A percentile compares a stretch with the other conserved stretches of the same genome.
phyloP scores from a whole-genome alignment of 1,139 yeast genomes.

The Geotrichum phurueaensis region DNA sequence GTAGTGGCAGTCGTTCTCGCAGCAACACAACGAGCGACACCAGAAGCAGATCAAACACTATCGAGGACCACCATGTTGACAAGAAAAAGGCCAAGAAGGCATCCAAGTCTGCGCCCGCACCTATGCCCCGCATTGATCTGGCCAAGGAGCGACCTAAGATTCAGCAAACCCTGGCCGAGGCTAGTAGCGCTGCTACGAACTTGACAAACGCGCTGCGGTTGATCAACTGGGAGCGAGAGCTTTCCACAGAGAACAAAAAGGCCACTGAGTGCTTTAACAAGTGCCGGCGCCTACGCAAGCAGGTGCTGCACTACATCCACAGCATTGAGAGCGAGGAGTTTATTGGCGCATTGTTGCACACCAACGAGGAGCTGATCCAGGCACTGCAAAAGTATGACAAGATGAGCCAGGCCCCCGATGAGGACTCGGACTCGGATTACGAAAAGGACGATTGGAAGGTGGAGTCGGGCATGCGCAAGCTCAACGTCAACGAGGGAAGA shows the following conservation, averaged over 20 bases:
- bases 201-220: constrained; percentile 57
- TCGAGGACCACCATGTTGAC: not conserved
- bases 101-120: constrained; percentile 9
- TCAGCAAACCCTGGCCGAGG: constrained; percentile 61
- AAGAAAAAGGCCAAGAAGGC: constrained; percentile 11
- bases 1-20: constrained; percentile 5
- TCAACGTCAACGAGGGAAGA: constrained; percentile 29
- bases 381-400: constrained; percentile 67
- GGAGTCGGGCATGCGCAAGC: constrained; percentile 22
- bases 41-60: constrained; percentile 7
- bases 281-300: constrained; percentile 71
- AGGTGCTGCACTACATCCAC: constrained; percentile 74
- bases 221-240: constrained; percentile 44
- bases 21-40: constrained; percentile 4
- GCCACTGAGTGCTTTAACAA: constrained; percentile 60
- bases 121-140: constrained; percentile 43
- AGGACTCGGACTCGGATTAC: constrained; percentile 41
- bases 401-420: constrained; percentile 45
- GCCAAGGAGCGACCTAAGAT: constrained; percentile 71
- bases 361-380: constrained; percentile 80
- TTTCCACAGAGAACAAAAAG: constrained; percentile 57
- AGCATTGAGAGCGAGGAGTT: constrained; percentile 74
- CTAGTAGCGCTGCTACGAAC: constrained; percentile 70
- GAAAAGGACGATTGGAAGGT: constrained; percentile 27
- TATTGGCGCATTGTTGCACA: constrained; percentile 75